Percentiles rank a stretch among this genome's conserved stretches.
phyloP scores from a whole-genome alignment of 768 basidiomycete species.

The Infundibulicybe gibba region DNA sequence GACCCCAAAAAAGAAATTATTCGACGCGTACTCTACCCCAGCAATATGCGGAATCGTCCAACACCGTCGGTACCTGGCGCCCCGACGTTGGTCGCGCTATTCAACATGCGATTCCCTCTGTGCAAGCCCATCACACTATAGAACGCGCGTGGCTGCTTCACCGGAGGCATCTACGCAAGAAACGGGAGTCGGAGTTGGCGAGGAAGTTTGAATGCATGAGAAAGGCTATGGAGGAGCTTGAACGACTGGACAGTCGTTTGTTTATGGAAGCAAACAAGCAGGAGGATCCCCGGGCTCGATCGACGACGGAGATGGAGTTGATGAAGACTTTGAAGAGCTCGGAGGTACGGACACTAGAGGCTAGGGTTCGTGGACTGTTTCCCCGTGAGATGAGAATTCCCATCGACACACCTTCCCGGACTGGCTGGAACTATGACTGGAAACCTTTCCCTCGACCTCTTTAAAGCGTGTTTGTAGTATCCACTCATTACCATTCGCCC shows the following conservation, averaged over 20 bases:
- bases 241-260: conserved; percentile 50
- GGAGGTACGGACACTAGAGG: conserved; percentile 71
- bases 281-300: conserved; percentile 71
- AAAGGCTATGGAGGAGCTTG: conserved; percentile 81
- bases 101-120: conserved; percentile 81
- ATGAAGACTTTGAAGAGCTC: conserved; percentile 59
- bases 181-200: conserved; percentile 61
- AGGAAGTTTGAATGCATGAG: conserved; percentile 83
- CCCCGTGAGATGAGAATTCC: conserved; percentile 86
- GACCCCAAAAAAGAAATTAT: conserved; percentile 73
- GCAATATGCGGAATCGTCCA: conserved; percentile 64
- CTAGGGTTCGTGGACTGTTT: conserved; percentile 76
- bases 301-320: conserved; percentile 50
- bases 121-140: conserved; percentile 89
- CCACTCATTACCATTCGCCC: too few species aligned
- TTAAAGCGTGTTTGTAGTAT: conserved; percentile 14
- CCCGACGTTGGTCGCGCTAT: conserved; percentile 75
- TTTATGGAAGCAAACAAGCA: conserved; percentile 70
- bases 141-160: conserved; percentile 88
- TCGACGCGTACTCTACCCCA: conserved; percentile 78
- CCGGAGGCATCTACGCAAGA: conserved; percentile 68
- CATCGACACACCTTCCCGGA: conserved; percentile 76
- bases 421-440: conserved; percentile 89
- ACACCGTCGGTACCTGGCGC: conserved; percentile 80
- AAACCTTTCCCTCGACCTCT: conserved; percentile 58